Evolutionary conservation across 2,329 filamentous ascomycete genomes (phyloP), one percentile per base, ranked within the genome.

Genomic region (Fusarium begoniae): DNA sequence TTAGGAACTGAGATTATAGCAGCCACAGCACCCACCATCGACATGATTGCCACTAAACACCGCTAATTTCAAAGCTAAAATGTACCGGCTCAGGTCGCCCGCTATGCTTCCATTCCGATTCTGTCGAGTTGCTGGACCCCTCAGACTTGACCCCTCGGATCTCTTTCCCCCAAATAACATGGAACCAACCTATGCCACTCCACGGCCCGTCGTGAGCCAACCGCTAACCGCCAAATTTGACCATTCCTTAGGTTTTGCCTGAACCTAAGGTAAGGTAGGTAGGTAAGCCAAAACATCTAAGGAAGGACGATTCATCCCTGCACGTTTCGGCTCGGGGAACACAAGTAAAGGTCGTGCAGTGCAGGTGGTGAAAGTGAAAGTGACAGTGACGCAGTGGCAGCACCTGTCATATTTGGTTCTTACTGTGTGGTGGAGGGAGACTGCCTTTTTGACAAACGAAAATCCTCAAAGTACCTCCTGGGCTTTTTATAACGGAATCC

Each of bases 1-100:
- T 14, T 40, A 41, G 13, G 30, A 18, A 24, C 47, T 38, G 24
- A 28, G 24, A 44, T 60, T 65, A 60, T 35, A 45, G 64, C 45
- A 56, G 53, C 53, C 40, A 70, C 53, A 70, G 59, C 51, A 38
- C 40, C n/a, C 41, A 35, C 45, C 50, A 67, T 64, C 20, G 30
- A 50, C 28, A 30, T 43, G 26, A 55, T 32, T 35, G 53, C 60
- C 43, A 45, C 54, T 70, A 55, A 56, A 70, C 10, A 56, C 38
- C 28, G 40, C 66, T 43, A 53, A 55, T 35, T 41, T 26, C 7
- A 53, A 53, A 60, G 45, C 56, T 63, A 58, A 58, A 55, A 44
- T 72, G 40, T 26, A 40, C 57, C 60, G 62, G 72, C 26, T 26
- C 73, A 77, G 58, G 66, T 72, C 69, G 66, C 66, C 70, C 59